A percentile compares a stretch with the other conserved stretches of the same genome.
These are phyloP conservation scores for Populus hybrid DNA, from an alignment of 441 rosid species.

Conservation along the genomic window DNA sequence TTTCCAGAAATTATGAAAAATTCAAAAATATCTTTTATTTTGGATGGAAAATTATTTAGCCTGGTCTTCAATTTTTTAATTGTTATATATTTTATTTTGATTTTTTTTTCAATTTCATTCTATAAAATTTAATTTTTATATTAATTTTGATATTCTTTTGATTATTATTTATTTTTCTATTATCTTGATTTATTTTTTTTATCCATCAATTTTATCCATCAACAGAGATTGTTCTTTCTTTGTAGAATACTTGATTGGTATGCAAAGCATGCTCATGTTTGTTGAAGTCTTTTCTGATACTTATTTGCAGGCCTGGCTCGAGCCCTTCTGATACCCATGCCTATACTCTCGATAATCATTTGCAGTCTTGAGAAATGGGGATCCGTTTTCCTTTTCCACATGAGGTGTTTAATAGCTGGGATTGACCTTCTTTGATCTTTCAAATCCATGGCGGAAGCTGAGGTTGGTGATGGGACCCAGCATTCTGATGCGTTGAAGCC, in stretches of 20 bases:
- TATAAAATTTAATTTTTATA: no score
- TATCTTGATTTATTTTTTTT: no score
- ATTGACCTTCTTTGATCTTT: constrained; percentile 6
- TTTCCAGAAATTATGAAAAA: no score
- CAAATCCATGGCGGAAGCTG: neutral
- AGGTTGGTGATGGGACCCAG: neutral
- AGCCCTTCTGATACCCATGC: constrained; percentile 83
- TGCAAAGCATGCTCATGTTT: neutral
- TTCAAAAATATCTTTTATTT: no score
- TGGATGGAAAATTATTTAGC: no score
- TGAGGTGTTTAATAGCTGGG: neutral
- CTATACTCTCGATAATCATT: constrained; percentile 70
- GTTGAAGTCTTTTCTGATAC: constrained; percentile 6
- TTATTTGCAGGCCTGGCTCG: constrained; percentile 74
- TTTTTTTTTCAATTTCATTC: no score
- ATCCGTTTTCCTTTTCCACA: neutral
- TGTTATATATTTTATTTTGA: no score
- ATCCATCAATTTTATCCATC: no score
- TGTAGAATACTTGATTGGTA: neutral
- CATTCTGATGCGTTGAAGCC: neutral
- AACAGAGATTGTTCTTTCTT: neutral
- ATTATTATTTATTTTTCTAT: neutral
- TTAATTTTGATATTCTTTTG: neutral
- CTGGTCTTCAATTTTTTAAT: no score
- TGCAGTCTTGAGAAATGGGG: constrained; percentile 50